Evolutionary conservation across 345 rosid species (phyloP).

Genomic region (Abelmoschus esculentus): DNA sequence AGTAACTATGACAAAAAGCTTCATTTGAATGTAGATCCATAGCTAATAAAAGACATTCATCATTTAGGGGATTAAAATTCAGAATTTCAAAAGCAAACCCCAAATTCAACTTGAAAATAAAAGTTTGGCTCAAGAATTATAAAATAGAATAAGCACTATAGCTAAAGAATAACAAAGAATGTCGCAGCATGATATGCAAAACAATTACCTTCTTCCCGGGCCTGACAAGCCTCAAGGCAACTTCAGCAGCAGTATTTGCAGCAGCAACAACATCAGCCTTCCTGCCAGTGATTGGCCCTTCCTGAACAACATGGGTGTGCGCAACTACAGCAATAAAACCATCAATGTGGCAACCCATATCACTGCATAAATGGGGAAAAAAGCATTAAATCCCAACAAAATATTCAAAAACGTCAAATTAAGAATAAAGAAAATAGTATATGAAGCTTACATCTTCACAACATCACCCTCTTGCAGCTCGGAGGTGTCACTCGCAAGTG

Average conservation of each 20-base stretch:
- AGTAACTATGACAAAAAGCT: too few species aligned
- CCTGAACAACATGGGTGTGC: conserved; percentile 77
- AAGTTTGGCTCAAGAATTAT: too few species aligned
- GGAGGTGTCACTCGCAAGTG: neutral
- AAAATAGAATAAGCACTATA: neutral
- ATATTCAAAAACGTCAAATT: neutral
- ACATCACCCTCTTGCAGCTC: neutral
- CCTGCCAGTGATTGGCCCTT: conserved; percentile 61
- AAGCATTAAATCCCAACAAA: neutral
- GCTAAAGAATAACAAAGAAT: neutral
- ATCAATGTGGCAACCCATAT: conserved; percentile 95
- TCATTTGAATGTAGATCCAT: too few species aligned
- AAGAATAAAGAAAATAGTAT: neutral
- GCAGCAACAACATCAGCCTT: conserved; percentile 92
- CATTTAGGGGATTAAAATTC: too few species aligned
- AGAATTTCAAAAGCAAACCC: too few species aligned
- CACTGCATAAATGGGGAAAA: conserved; percentile 33
- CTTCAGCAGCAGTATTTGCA: conserved; percentile 93
- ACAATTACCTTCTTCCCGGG: conserved; percentile 83
- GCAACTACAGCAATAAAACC: conserved; percentile 96
- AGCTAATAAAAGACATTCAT: too few species aligned
- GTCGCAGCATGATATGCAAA: neutral
- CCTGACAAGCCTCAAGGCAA: conserved; percentile 92
- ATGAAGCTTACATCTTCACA: neutral
- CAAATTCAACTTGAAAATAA: too few species aligned